Base-by-base conservation (phyloP, 805 yeast species). In the Kluyveromyces lactis region DNA sequence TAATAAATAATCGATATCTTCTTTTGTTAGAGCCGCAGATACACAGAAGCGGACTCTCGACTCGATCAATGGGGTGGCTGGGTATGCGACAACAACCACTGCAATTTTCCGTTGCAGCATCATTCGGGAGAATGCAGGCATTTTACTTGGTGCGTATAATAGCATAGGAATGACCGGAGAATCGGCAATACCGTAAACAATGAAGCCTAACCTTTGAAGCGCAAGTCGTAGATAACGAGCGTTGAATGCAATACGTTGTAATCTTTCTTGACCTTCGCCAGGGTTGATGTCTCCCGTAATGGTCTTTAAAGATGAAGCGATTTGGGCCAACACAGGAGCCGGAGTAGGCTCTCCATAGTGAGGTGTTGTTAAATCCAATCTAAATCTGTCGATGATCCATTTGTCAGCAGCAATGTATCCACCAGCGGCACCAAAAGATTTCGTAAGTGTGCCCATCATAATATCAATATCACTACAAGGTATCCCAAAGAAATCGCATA, bases 381-480 rank as follows among this genome's bases (percentile, higher is more conserved):
- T 77, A 45, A 92, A 67, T 52, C 80, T 74, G 52, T 86, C 89
- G 36, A 90, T 81, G 24, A 86, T 64, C 35, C 62, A 65, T 54
- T 77, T 72, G 46, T 71, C 71, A 33, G 82, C 94, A n/a, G 95
- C 90, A 47, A 92, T 68, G 59, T 92, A 92, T 34, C 98, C 99
- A 56, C 99, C 99, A 31, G 97, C 86, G 13, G 98, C 97, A 59
- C 99, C 98, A 61, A 92, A 92, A 1, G 96, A 86, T 64, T 92
- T 92, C 38, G 98, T 94, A 42, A 92, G 75, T 6, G 99, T 92
- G 37, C 99, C 99, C 99, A 92, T 92, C 49, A 92, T 65, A 46
- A 92, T 67, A 64, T 92, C 99, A 42, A 92, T 69, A 32, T 75
- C 75, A 10, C 65, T 58, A 30, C 97, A 90, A 47, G 78, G 73